Evolutionary conservation across 176 grass and related monocot species (phyloP).

Genomic region (Carex kokanica): DNA sequence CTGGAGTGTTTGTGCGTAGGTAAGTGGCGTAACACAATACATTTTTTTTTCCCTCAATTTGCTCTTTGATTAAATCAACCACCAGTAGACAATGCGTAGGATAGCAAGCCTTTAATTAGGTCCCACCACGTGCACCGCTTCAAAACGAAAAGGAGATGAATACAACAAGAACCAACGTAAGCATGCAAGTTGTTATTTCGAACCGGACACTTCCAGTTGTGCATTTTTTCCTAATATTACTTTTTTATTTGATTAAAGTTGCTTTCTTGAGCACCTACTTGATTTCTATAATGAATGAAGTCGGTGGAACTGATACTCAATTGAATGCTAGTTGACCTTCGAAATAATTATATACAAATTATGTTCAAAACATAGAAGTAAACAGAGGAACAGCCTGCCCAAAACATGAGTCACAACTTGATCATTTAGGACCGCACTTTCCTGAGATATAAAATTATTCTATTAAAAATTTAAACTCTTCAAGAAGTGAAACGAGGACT

Average conservation of each 20-base stretch:
- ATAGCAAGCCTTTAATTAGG: neutral
- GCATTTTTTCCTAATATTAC: neutral
- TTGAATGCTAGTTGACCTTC: neutral
- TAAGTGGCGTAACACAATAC: neutral
- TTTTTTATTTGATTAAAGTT: neutral
- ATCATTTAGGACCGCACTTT: neutral
- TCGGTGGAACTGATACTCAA: neutral
- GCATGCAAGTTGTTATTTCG: neutral
- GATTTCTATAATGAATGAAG: neutral
- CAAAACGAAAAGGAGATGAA: neutral
- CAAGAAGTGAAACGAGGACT: neutral
- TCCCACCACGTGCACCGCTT: neutral
- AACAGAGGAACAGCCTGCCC: neutral
- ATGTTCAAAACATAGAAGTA: neutral
- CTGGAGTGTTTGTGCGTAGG: neutral
- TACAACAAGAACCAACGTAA: slow-evolving; percentile 14
- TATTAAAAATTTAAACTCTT: slow-evolving; percentile 20
- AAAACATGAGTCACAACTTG: neutral
- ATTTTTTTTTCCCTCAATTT: too few relatives aligned
- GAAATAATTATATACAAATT: slow-evolving; percentile 20
- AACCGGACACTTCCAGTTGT: neutral
- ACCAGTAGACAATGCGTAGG: neutral
- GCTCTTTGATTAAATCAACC: neutral
- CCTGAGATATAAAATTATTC: neutral
- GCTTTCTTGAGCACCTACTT: neutral